phyloP scores from a whole-genome alignment of 2,329 filamentous ascomycete species.

The Didymosphaeria variabile region DNA sequence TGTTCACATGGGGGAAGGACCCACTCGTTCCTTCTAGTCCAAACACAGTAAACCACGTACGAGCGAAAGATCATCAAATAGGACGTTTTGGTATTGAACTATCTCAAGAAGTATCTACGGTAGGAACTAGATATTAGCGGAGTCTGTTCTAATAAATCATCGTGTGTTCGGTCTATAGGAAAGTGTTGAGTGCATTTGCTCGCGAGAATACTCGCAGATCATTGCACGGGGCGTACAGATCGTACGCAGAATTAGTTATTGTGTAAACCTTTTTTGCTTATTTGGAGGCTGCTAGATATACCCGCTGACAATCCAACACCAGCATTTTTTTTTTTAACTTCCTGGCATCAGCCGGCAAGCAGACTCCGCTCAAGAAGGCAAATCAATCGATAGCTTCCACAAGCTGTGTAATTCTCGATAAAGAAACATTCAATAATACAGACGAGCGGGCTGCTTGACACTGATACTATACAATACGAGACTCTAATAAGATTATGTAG shows the following conservation, averaged over 20 bases:
- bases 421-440: conserved; percentile 15
- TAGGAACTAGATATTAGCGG: too few relatives aligned
- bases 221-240: too few relatives aligned
- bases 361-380: neutral
- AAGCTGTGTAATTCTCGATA: neutral
- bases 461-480: conserved; percentile 11
- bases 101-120: too few relatives aligned
- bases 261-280: neutral
- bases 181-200: too few relatives aligned
- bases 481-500: neutral
- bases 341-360: neutral
- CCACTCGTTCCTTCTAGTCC: neutral
- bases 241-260: too few relatives aligned
- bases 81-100: too few relatives aligned
- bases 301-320: neutral
- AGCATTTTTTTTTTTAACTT: neutral
- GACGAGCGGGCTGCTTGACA: conserved; percentile 10
- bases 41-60: too few relatives aligned
- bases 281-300: neutral
- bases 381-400: neutral
- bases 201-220: too few relatives aligned
- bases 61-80: too few relatives aligned
- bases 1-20: neutral
- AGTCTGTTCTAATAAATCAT: too few relatives aligned
- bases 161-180: too few relatives aligned